A percentile compares a stretch with the other conserved stretches of the same genome.
These are phyloP conservation scores for Fusarium tricinctum DNA, from an alignment of 2,329 filamentous ascomycete species.

Conservation along the genomic window DNA sequence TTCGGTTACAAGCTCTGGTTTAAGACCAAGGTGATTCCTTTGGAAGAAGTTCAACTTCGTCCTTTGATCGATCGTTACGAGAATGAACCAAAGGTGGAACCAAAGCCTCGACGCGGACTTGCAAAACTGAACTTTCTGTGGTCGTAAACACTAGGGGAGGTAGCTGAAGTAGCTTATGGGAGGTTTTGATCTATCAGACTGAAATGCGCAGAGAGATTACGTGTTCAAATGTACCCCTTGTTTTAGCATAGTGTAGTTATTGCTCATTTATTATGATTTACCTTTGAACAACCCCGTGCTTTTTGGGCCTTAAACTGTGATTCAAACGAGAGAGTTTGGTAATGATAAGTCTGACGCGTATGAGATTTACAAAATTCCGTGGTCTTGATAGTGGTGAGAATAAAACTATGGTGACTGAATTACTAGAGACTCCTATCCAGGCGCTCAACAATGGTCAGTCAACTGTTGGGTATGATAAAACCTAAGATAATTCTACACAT, in stretches of 20 bases:
- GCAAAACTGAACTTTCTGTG: conserved; percentile 9
- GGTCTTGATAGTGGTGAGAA: rapidly evolving
- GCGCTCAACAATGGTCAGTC: not conserved
- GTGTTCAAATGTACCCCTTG: not conserved
- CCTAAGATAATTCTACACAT: not conserved
- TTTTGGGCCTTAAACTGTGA: rapidly evolving
- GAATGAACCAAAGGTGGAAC: not conserved
- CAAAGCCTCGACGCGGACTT: not conserved
- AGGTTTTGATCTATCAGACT: not conserved
- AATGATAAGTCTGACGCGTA: not conserved
- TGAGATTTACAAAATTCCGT: rapidly evolving
- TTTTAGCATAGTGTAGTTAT: not conserved
- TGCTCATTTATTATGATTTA: not conserved
- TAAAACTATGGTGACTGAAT: not conserved
- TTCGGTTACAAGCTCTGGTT: conserved; percentile 10
- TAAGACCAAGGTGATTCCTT: conserved; percentile 6
- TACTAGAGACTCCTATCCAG: not conserved
- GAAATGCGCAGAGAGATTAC: rapidly evolving
- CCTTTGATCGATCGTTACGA: not conserved
- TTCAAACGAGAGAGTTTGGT: not conserved
- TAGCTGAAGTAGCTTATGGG: not conserved
- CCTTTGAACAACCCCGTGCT: not conserved
- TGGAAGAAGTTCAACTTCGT: conserved; percentile 4
- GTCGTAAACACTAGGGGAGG: not conserved
- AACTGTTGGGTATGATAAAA: not conserved